These are phyloP conservation scores for Wickerhamiella pararugosa DNA, from an alignment of 1,139 yeast species.

Conservation along the genomic window DNA sequence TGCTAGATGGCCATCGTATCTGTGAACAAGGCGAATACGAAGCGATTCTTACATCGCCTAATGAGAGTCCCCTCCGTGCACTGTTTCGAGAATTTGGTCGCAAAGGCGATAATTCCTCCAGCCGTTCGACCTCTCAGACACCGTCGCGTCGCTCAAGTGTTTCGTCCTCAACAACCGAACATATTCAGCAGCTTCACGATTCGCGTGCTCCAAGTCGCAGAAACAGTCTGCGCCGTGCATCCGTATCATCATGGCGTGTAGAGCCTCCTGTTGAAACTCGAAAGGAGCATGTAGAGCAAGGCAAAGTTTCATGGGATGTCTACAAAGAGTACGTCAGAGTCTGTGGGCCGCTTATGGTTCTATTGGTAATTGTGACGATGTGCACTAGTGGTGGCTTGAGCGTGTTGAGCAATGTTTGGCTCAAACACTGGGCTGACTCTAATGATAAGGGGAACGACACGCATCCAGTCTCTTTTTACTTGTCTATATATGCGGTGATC, in stretches of 20 bases:
- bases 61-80: constrained; percentile 40
- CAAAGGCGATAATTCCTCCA: constrained; percentile 22
- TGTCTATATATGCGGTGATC: constrained; percentile 59
- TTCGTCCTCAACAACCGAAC: neutral
- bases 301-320: constrained; percentile 84
- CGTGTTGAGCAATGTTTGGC: constrained; percentile 68
- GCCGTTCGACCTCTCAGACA: neutral
- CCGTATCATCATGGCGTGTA: constrained; percentile 14
- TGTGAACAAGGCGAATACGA: constrained; percentile 64
- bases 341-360: constrained; percentile 61
- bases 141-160: neutral
- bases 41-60: constrained; percentile 33
- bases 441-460: constrained; percentile 56
- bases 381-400: constrained; percentile 44
- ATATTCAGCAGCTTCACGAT: too few relatives aligned
- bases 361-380: constrained; percentile 33
- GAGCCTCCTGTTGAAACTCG: constrained; percentile 24
- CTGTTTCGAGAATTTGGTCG: constrained; percentile 67
- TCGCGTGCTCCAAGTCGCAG: constrained; percentile 15
- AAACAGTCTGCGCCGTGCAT: constrained; percentile 14
- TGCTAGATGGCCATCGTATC: constrained; percentile 64
- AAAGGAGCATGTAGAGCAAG: constrained; percentile 74
- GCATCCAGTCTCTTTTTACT: constrained; percentile 52
- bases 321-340: constrained; percentile 76
- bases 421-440: constrained; percentile 93